Evolutionary conservation across 1,139 yeast genomes (phyloP), one percentile per base, ranked within the genome.

Genomic region (Candida labiduridarum): DNA sequence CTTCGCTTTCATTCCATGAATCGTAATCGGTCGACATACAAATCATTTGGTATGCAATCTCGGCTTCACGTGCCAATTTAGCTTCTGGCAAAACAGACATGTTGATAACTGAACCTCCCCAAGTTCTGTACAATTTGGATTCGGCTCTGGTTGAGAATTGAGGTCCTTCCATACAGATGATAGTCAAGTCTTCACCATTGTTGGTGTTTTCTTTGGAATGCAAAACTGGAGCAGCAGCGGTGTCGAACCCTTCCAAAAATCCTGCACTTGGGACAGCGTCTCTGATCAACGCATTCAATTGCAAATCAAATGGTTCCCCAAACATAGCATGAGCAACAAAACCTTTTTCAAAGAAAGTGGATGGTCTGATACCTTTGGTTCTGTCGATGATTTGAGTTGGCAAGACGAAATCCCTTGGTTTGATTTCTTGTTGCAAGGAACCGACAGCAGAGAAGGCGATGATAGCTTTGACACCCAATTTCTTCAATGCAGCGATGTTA

Each of bases 1-100:
- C 98, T 65, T 86, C 97, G 51, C 82, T 84, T 61, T 88, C 96
- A 65, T 91, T 88, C 99, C 99, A 94, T 19, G 99, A 96, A 66
- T 94, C 99, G 69, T 95, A 94, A 69, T 95, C 99, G 15, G 99
- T 94, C 1, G 96, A 87, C 99, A 94, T 95, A 73, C 99, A 94
- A 56, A 94, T 82, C 97, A 94, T 94, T 70, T 92, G 98, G 71
- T 95, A 94, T 34, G 96, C 81, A 57, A 94, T 87, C 69, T 94
- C 99, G 34, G 98, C 97, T 72, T 94, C 99, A 65, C 96, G 84
- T 10, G 99, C 99, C 59, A 94, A 80, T 70, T 94, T 95, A 40
- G 96, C 87, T 72, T 94, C 99, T 25, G 99, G 99, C 51, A 94
- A 72, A 50, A 90, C 95, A 49, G 96, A 87, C 99, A 94, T 94